These are phyloP conservation scores for Knoxdaviesia capensis DNA, from an alignment of 2,329 filamentous ascomycete species.

Conservation along the genomic window DNA sequence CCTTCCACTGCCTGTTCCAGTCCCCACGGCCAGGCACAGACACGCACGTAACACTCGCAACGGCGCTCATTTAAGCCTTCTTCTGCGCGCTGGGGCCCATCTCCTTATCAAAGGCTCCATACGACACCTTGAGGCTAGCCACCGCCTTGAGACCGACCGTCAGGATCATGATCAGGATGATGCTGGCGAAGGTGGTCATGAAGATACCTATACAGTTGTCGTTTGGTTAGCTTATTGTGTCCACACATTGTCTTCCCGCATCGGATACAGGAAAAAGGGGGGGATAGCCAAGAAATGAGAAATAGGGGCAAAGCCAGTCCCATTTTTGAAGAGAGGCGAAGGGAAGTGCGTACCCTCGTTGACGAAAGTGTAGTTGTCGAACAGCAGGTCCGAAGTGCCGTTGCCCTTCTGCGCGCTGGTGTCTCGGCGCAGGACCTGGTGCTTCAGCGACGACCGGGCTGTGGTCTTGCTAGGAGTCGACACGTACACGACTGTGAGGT, in stretches of 20 bases:
- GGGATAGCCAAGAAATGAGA: no score
- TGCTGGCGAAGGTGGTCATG: conserved; percentile 54
- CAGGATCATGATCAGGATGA: conserved; percentile 59
- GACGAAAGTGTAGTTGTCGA: conserved; percentile 90
- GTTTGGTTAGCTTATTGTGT: conserved; percentile 3
- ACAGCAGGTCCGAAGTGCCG: conserved; percentile 27
- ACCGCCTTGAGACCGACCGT: conserved; percentile 61
- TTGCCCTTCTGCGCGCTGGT: no score
- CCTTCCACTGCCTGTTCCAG: conserved; percentile 7
- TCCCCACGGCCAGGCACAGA: no score
- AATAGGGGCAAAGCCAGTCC: no score
- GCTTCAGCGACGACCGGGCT: neutral
- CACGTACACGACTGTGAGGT: conserved; percentile 49
- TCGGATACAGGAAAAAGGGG: neutral
- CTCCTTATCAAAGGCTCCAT: conserved; percentile 92
- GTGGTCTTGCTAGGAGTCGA: conserved; percentile 20
- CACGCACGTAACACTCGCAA: no score
- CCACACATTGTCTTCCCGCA: neutral
- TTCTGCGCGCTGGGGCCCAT: conserved; percentile 78
- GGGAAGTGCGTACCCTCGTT: conserved; percentile 43
- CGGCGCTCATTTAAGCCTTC: conserved; percentile 23
- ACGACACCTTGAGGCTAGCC: conserved; percentile 67
- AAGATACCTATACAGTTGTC: conserved; percentile 48
- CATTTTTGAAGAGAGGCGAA: neutral
- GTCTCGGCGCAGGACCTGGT: no score